These are phyloP conservation scores for Ceratobasidium sp. DNA, from an alignment of 1,284 basidiomycete genomes.

Conservation along the genomic window DNA sequence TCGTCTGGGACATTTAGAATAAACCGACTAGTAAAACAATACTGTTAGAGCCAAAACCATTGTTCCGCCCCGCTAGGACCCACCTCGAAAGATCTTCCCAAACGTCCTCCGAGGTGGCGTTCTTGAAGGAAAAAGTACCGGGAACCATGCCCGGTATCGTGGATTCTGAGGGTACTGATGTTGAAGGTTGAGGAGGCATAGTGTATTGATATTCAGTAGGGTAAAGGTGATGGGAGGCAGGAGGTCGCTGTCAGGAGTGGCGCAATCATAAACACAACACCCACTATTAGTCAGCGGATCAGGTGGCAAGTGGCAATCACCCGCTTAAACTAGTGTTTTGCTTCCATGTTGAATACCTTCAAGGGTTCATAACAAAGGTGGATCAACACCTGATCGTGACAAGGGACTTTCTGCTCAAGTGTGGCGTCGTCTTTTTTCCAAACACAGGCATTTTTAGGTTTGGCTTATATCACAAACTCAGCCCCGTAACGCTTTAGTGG, in stretches of 20 bases:
- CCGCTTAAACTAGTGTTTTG: too few relatives aligned
- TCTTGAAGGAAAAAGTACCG: conserved; percentile 49
- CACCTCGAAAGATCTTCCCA: conserved; percentile 91
- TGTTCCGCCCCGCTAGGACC: conserved; percentile 43
- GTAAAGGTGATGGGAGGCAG: conserved; percentile 18
- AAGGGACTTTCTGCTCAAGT: too few relatives aligned
- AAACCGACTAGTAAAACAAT: conserved; percentile 75
- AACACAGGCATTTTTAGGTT: too few relatives aligned
- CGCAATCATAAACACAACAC: conserved; percentile 28
- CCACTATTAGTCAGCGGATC: conserved; percentile 30
- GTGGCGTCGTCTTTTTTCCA: too few relatives aligned
- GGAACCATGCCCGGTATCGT: conserved; percentile 24
- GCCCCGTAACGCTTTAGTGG: background rate
- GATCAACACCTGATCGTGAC: too few relatives aligned
- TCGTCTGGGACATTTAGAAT: conserved; percentile 96
- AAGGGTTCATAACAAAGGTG: background rate
- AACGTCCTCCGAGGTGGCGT: conserved; percentile 60
- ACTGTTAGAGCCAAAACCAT: conserved; percentile 45
- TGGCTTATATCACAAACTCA: background rate
- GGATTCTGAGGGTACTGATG: conserved; percentile 15
- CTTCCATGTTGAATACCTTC: background rate
- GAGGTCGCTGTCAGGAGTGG: conserved; percentile 16
- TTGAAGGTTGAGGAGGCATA: conserved; percentile 26
- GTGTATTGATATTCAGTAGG: conserved; percentile 20
- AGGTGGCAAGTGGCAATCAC: conserved; percentile 34